Evolutionary conservation across 1,284 basidiomycete species (phyloP).

Genomic region (Ustilago curta): DNA sequence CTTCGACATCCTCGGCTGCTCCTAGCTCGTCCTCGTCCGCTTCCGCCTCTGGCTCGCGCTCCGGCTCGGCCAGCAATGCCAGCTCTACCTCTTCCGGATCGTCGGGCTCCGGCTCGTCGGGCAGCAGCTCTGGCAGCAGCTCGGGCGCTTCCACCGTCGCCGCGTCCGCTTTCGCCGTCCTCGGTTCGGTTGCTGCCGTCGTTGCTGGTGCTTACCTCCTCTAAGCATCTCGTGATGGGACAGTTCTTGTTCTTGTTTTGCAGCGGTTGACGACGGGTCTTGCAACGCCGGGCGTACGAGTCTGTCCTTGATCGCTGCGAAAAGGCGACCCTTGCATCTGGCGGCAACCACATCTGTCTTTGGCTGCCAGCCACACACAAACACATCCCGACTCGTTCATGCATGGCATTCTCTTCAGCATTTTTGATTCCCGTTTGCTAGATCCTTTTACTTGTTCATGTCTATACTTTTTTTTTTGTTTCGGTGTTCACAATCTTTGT

Average conservation of each 20-base stretch:
- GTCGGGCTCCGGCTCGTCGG: slow-evolving; percentile 2
- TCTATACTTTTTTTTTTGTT: slow-evolving; percentile 2
- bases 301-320: not conserved
- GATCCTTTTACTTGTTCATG: not conserved
- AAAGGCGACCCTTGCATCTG: not conserved
- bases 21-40: slow-evolving; percentile 11
- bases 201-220: slow-evolving; percentile 53
- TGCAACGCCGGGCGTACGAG: not conserved
- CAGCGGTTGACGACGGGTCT: not conserved
- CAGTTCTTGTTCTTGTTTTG: too few species aligned
- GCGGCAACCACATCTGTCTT: too few species aligned
- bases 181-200: slow-evolving; percentile 37
- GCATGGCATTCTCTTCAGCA: too few species aligned
- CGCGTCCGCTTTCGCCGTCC: slow-evolving; percentile 36
- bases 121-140: slow-evolving; percentile 12
- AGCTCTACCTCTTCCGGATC: slow-evolving; percentile 8
- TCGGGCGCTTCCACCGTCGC: slow-evolving; percentile 31
- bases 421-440: too few species aligned
- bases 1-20: slow-evolving; percentile 16
- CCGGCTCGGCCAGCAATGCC: slow-evolving; percentile 14
- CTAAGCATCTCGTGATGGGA: slow-evolving; percentile 20
- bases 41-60: slow-evolving; percentile 9
- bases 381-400: too few species aligned
- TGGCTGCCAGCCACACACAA: too few species aligned
- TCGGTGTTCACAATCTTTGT: not conserved